These are phyloP conservation scores for Phialemoniopsis sp. DNA, from an alignment of 2,329 filamentous ascomycete genomes.

Conservation along the genomic window DNA sequence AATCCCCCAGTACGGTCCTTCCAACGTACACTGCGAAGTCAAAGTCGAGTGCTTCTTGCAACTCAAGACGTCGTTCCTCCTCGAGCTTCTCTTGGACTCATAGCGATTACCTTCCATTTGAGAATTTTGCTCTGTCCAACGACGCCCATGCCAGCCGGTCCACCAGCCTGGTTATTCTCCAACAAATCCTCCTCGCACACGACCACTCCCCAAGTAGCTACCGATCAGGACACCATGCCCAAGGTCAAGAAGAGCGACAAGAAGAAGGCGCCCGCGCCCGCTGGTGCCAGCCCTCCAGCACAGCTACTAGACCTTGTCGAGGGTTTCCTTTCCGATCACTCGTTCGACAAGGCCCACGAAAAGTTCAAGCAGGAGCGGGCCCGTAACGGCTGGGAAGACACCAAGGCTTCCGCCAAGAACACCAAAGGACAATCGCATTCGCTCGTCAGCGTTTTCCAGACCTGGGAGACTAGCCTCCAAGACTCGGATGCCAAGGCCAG, in stretches of 20 bases:
- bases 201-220: not conserved
- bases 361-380: slow-evolving; percentile 61
- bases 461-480: slow-evolving; percentile 40
- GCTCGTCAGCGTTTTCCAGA: slow-evolving; percentile 45
- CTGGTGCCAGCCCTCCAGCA: slow-evolving; percentile 37
- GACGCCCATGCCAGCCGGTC: not conserved
- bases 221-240: slow-evolving; percentile 4
- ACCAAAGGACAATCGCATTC: slow-evolving; percentile 21
- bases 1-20: no score
- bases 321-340: slow-evolving; percentile 61
- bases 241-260: slow-evolving; percentile 11
- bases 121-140: no score
- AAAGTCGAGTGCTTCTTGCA: no score
- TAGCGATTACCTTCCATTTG: no score
- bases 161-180: slow-evolving; percentile 14
- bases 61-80: no score
- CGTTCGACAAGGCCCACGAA: slow-evolving; percentile 57
- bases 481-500: slow-evolving; percentile 18
- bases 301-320: slow-evolving; percentile 65
- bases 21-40: no score
- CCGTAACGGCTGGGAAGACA: slow-evolving; percentile 42
- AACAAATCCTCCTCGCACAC: slow-evolving; percentile 2
- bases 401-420: slow-evolving; percentile 15
- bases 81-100: no score
- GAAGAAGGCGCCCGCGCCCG: slow-evolving; percentile 13